Conservation (phyloP, 1,284 basidiomycete species). For the Erythrobasidium hasegawianum region DNA sequence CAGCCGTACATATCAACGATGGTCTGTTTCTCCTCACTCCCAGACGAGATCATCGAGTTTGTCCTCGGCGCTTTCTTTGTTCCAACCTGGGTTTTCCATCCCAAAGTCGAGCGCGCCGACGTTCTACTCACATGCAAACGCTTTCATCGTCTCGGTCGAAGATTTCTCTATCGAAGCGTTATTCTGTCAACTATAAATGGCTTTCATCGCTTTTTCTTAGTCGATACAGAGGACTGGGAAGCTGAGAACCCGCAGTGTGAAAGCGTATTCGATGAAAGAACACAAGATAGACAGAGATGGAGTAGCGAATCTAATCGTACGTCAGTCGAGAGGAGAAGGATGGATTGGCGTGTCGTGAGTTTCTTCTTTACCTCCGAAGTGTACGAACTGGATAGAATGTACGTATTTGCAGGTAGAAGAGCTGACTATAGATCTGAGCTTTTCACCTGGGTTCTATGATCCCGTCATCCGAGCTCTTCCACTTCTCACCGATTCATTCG, state of each 20-base stretch:
- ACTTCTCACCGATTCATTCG: slow-evolving; percentile 5
- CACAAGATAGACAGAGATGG: not conserved
- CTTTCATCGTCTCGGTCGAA: slow-evolving; percentile 10
- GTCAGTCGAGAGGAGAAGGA: not conserved
- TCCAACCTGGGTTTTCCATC: not conserved
- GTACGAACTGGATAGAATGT: too few species aligned
- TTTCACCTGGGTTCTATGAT: slow-evolving; percentile 1
- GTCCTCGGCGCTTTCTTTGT: not conserved
- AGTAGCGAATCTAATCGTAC: not conserved
- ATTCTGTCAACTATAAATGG: slow-evolving; percentile 2
- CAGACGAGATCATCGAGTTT: slow-evolving; percentile 12
- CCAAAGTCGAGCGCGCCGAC: not conserved
- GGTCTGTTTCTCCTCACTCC: not conserved
- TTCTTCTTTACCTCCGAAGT: too few species aligned
- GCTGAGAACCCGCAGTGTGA: not conserved
- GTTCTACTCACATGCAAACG: not conserved
- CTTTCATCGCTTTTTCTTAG: slow-evolving; percentile 20
- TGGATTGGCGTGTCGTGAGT: too few species aligned
- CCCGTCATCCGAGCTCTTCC: slow-evolving; percentile 6
- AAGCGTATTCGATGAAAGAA: not conserved
- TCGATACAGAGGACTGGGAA: not conserved
- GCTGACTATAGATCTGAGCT: slow-evolving; percentile 18
- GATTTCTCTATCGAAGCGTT: slow-evolving; percentile 13
- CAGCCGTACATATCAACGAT: too few species aligned
- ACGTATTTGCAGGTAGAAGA: not conserved